Conservation (phyloP, 1,284 basidiomycete genomes). For the Ceratobasidium sp. region DNA sequence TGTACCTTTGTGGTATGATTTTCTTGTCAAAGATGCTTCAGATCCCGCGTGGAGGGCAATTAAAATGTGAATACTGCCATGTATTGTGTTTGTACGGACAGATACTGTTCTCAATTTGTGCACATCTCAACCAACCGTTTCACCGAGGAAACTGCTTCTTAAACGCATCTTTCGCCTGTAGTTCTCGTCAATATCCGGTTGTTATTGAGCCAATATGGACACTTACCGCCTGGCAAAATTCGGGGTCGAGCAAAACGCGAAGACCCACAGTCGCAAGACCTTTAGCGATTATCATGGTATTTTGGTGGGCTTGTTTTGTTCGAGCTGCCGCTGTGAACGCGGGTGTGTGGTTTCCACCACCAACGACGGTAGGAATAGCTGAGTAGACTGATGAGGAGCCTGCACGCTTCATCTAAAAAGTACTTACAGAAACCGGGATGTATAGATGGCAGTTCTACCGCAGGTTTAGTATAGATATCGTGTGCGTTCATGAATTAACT, state of each 20-base stretch:
- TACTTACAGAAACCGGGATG: slow-evolving; percentile 69
- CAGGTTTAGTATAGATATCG: neutral
- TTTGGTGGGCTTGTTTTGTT: slow-evolving; percentile 69
- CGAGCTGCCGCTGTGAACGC: slow-evolving; percentile 70
- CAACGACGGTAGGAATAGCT: slow-evolving; percentile 73
- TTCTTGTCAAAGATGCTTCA: slow-evolving; percentile 74
- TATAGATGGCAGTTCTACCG: slow-evolving; percentile 68
- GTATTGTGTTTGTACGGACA: slow-evolving; percentile 12
- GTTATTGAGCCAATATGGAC: too few relatives aligned
- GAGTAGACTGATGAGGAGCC: slow-evolving; percentile 36
- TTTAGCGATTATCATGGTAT: slow-evolving; percentile 67
- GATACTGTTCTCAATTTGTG: neutral
- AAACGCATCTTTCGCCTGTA: slow-evolving; percentile 29
- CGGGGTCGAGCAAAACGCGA: slow-evolving; percentile 66
- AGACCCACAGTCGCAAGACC: slow-evolving; percentile 70
- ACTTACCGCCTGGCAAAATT: slow-evolving; percentile 67
- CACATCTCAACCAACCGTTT: neutral
- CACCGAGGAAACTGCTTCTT: slow-evolving; percentile 12
- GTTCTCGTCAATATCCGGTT: neutral
- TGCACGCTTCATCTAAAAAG: neutral
- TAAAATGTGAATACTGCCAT: slow-evolving; percentile 22
- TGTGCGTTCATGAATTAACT: neutral
- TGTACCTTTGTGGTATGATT: slow-evolving; percentile 84
- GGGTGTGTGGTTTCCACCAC: slow-evolving; percentile 74
- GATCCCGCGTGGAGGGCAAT: slow-evolving; percentile 56